Evolutionary conservation across 257 asterid genomes (phyloP), one percentile per base, ranked within the genome.

Genomic region (Fraxinus anomala): DNA sequence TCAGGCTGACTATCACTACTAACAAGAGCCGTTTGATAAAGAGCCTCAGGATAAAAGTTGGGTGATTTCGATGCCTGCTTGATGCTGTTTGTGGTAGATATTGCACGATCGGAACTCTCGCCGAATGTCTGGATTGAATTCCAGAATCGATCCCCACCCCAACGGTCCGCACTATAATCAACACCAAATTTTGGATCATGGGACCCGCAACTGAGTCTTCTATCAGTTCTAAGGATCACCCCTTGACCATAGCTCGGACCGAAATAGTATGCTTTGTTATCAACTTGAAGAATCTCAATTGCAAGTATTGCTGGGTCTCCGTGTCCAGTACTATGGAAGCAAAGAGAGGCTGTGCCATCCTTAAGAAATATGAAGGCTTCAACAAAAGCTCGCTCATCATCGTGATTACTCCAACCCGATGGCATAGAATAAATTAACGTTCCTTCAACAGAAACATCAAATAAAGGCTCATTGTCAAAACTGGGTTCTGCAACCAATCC

Each of bases 61-160:
- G 99, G 98, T 0, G 95, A 61, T 63, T 54, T 36, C 2, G 97
- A 89, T 66, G 90, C 78, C 72, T 81, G 80, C 19, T 87, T 89
- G 79, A 87, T 92, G 75, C 83, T 79, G 5, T 61, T 84, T 54
- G 66, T 63, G 70, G 95, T 87, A 63, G 89, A 74, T 40, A 89
- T 73, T 44, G 68, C 77, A 42, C 65, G 80, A 66, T 86, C 97
- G 44, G 97, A 83, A 77, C 80, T 73, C 72, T 79, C 85, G 8
- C 92, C 97, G 44, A 89, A 89, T 1, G 96, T 86, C 36, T 73
- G 56, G 44, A 92, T 83, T 24, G 89, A 83, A 75, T 85, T 85
- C 99, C 98, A 93, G 76, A 93, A 93, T 24, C 98, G 87, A 80
- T 96, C 98, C 74, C 98, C 99, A 76, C 99, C 98, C 98, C 98